These are phyloP conservation scores for Suhomyces kunorum DNA, from an alignment of 1,139 yeast species.

Conservation along the genomic window DNA sequence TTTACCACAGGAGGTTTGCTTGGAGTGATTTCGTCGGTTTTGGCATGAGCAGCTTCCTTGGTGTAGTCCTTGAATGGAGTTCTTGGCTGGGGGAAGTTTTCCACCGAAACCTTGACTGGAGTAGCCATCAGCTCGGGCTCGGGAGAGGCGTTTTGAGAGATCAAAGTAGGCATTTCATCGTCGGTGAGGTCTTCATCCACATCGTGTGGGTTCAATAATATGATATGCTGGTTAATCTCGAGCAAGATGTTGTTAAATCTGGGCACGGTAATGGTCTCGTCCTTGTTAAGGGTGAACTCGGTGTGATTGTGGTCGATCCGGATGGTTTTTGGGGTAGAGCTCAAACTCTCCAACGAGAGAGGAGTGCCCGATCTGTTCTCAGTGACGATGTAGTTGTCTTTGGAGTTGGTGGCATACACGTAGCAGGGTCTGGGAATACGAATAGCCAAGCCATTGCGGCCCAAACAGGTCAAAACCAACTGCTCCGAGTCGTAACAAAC, in stretches of 20 bases:
- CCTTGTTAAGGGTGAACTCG: conserved; percentile 56
- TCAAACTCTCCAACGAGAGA: conserved; percentile 18
- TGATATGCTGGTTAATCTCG: conserved; percentile 62
- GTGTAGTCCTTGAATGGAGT: conserved; percentile 15
- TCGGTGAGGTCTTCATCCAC: conserved; percentile 47
- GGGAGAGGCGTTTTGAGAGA: conserved; percentile 11
- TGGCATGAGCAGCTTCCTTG: conserved; percentile 2
- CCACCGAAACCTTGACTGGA: conserved; percentile 12
- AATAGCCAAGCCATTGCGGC: conserved; percentile 69
- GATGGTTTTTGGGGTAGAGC: conserved; percentile 35
- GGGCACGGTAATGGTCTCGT: conserved; percentile 58
- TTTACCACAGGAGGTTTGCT: conserved; percentile 14
- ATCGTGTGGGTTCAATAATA: conserved; percentile 53
- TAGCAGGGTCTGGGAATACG: conserved; percentile 54
- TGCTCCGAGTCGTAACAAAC: conserved; percentile 27
- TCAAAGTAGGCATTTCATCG: conserved; percentile 36
- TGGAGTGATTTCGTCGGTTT: conserved; percentile 17
- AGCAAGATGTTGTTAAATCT: conserved; percentile 56
- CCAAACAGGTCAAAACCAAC: conserved; percentile 56
- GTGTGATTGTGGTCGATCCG: conserved; percentile 48
- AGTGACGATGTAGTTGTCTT: conserved; percentile 33
- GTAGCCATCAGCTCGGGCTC: conserved; percentile 8
- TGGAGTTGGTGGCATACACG: conserved; percentile 30
- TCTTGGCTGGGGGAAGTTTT: conserved; percentile 12
- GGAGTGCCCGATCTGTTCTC: conserved; percentile 32